Base-by-base conservation (phyloP, 352 stramenopile genomes). In the Aphanomyces invadans region DNA sequence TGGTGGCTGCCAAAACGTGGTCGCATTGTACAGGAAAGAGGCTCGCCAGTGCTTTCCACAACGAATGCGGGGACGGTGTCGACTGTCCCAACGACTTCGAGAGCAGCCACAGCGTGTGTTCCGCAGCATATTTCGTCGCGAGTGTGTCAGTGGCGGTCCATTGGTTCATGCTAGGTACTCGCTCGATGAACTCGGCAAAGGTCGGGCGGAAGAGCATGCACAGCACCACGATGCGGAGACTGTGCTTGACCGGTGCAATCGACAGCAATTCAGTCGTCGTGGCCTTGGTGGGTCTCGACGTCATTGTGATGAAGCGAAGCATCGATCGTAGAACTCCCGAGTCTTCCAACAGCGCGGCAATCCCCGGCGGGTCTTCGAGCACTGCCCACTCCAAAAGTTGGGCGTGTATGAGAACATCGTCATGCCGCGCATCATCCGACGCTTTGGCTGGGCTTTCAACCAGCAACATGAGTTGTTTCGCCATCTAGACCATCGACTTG, bases 161-260 rank as follows among this genome's bases (percentile, higher is more conserved):
- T n/a, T n/a, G n/a, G n/a, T n/a, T 19, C 39, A 67, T 57, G 32
- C 42, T 67, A 3, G 60, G 60, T 2, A 67, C 44, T 2, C 26
- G 15, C 2, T 67, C 19, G 17, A 67, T 5, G 21, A 44, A 67
- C 10, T 28, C 31, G 2, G 28, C 45, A 59, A 67, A 67, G n/a
- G 21, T 12, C 12, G 46, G 23, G 3, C 33, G 19, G 5, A 67
- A 59, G 32, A 67, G 60, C 60, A 36, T 46, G 25, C 42, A 42
- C 2, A 51, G 23, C 21, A 57, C 60, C 11, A 67, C 21, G 10
- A 59, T 11, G 4, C 60, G 60, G 17, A 67, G 32, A 11, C 21
- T n/a, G 9, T 49, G 38, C 25, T 56, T 55, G 12, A 23, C n/a
- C 2, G 42, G 4, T n/a, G n/a, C n/a, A n/a, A n/a, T n/a, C n/a